Conservation (phyloP, 805 yeast species). For the Clavispora fructus region DNA sequence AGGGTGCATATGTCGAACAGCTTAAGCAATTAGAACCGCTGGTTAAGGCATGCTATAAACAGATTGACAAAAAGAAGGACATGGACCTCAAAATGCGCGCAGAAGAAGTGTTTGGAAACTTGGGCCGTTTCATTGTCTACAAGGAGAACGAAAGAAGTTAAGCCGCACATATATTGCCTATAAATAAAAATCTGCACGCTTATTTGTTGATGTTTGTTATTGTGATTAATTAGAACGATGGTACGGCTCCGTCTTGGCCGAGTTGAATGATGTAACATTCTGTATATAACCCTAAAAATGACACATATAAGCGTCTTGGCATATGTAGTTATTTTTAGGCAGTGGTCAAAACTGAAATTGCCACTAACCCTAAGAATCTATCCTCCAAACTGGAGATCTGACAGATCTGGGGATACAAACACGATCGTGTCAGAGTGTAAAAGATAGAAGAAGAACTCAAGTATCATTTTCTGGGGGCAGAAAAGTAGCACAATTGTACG, state of each 20-base stretch:
- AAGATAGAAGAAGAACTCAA: too few species aligned
- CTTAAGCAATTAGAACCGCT: slow-evolving; percentile 41
- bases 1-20: slow-evolving; percentile 39
- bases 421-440: too few species aligned
- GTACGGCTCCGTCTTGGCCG: background rate
- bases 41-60: slow-evolving; percentile 51
- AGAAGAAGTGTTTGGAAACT: slow-evolving; percentile 60
- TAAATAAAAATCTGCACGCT: background rate
- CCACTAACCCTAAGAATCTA: too few species aligned
- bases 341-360: too few species aligned
- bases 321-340: too few species aligned
- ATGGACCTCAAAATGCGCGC: slow-evolving; percentile 55
- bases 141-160: slow-evolving; percentile 38
- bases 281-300: background rate
- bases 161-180: background rate
- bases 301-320: background rate
- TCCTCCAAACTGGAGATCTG: too few species aligned
- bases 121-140: slow-evolving; percentile 74
- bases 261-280: background rate
- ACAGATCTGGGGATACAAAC: too few species aligned
- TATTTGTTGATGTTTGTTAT: background rate
- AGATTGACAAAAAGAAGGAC: slow-evolving; percentile 60
- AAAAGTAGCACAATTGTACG: too few species aligned
- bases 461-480: too few species aligned
- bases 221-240: too few species aligned